These are phyloP conservation scores for Cornus controversa DNA, from an alignment of 148 eudicot species.

Conservation along the genomic window DNA sequence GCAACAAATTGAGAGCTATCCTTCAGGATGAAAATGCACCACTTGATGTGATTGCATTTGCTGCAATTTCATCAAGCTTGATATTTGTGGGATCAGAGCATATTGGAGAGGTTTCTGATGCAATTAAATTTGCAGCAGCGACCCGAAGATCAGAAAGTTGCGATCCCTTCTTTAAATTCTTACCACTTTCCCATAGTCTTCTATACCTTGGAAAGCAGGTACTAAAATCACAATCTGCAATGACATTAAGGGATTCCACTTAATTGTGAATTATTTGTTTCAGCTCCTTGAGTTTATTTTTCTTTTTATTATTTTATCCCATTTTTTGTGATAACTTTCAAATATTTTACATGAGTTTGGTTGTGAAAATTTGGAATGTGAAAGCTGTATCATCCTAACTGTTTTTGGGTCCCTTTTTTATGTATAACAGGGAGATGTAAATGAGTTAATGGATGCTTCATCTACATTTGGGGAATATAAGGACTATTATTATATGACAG, in stretches of 20 bases:
- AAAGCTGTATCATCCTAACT: neutral
- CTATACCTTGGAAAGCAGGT: constrained; percentile 97
- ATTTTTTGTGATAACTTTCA: neutral
- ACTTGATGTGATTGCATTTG: constrained; percentile 84
- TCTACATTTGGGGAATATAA: too few species aligned
- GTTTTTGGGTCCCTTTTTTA: neutral
- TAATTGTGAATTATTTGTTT: too few species aligned
- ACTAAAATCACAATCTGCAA: neutral
- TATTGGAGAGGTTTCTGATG: constrained; percentile 87
- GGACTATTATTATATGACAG: constrained; percentile 88
- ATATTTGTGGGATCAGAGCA: constrained; percentile 89
- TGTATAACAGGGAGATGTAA: constrained; percentile 68
- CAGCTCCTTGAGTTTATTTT: too few species aligned
- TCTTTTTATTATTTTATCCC: too few species aligned
- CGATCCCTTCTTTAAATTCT: too few species aligned
- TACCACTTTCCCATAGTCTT: constrained; percentile 93
- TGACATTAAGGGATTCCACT: too few species aligned
- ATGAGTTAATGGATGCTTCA: too few species aligned
- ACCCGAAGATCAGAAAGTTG: constrained; percentile 69
- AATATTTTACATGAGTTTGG: neutral
- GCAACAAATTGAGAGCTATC: constrained; percentile 58
- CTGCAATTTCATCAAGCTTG: constrained; percentile 78
- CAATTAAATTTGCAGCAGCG: constrained; percentile 84
- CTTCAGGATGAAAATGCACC: constrained; percentile 73
- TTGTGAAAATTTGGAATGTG: neutral